Conservation (phyloP, 2,329 filamentous ascomycete genomes). For the Aspergillus sp. region DNA sequence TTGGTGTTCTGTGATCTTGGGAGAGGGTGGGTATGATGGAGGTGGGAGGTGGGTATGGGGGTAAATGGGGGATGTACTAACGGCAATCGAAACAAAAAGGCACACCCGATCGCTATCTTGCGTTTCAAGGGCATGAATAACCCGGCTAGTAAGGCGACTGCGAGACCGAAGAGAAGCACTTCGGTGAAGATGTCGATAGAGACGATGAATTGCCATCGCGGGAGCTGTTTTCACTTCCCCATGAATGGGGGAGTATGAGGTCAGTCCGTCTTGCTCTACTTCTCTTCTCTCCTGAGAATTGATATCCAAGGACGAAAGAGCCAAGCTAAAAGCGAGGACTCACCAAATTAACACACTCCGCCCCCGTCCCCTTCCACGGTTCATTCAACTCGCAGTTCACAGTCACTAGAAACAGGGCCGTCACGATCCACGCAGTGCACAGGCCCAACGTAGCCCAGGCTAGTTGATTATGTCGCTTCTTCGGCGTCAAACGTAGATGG, state of each 20-base stretch:
- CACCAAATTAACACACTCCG: conserved; percentile 28
- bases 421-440: conserved; percentile 39
- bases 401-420: conserved; percentile 41
- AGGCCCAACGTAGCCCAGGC: conserved; percentile 37
- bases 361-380: conserved; percentile 34
- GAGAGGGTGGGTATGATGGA: background rate
- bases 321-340: background rate
- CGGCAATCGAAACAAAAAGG: conserved; percentile 38
- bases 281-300: too few relatives aligned
- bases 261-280: too few relatives aligned
- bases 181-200: conserved; percentile 38
- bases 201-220: conserved; percentile 36
- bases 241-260: too few relatives aligned
- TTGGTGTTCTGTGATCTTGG: too few relatives aligned
- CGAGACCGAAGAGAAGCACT: conserved; percentile 30
- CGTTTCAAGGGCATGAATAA: conserved; percentile 34
- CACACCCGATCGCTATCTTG: conserved; percentile 33
- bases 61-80: conserved; percentile 22
- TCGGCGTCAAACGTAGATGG: conserved; percentile 47
- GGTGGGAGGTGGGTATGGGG: background rate
- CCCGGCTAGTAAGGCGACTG: conserved; percentile 28
- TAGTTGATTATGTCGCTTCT: conserved; percentile 39
- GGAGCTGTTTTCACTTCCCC: conserved; percentile 16
- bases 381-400: conserved; percentile 41
- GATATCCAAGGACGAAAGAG: background rate